phyloP scores from a whole-genome alignment of 306 rosid genomes.

The Cucurbita maxima region DNA sequence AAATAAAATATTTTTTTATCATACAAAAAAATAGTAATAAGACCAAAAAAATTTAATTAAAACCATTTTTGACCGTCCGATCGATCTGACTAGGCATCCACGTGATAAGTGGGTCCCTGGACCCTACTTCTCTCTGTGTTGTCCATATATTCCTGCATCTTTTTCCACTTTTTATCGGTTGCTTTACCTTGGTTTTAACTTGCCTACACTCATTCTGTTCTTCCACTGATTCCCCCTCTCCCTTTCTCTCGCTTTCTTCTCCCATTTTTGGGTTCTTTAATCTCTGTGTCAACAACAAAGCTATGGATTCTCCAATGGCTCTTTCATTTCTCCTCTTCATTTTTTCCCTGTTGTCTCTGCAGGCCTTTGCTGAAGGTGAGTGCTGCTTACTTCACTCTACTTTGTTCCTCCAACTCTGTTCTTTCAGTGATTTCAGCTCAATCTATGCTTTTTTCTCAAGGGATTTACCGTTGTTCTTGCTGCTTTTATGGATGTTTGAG shows the following conservation, averaged over 20 bases:
- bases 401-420: not conserved
- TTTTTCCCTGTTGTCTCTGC: constrained; percentile 19
- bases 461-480: not conserved
- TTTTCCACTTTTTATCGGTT: constrained; percentile 22
- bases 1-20: too few species aligned
- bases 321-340: constrained; percentile 36
- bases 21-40: too few species aligned
- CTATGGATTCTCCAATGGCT: constrained; percentile 33
- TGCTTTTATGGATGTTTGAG: not conserved
- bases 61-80: constrained; percentile 26
- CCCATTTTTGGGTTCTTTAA: constrained; percentile 13
- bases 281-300: not conserved
- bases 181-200: constrained; percentile 18
- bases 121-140: not conserved
- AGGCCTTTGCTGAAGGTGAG: constrained; percentile 57
- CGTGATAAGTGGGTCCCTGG: constrained; percentile 30
- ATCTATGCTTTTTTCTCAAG: not conserved
- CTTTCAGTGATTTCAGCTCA: not conserved
- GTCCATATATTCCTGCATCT: constrained; percentile 29
- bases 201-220: constrained; percentile 12
- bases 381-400: not conserved
- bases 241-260: constrained; percentile 19
- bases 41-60: too few species aligned
- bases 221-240: constrained; percentile 2
- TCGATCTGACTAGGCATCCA: constrained; percentile 47